phyloP scores from a whole-genome alignment of 139 green algal genomes.

The Auxenochlorella protothecoides region DNA sequence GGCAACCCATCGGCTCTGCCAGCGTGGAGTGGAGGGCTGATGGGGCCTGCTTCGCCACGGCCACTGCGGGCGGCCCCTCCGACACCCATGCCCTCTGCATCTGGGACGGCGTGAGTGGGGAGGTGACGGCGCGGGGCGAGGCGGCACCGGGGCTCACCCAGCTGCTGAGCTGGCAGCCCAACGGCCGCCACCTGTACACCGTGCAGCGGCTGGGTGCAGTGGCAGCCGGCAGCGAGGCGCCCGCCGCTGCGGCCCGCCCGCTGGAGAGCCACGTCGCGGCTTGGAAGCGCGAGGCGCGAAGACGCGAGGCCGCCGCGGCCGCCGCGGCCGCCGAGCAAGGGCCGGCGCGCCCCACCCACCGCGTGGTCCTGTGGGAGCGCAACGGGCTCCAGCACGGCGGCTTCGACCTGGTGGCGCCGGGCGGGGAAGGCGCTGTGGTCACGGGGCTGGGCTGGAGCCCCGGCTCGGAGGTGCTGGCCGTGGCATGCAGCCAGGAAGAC shows the following conservation, averaged over 20 bases:
- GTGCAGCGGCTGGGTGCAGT: slow-evolving; percentile 4
- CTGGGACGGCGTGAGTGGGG: slow-evolving; percentile 51
- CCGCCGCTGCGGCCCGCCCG: neutral
- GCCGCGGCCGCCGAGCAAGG: neutral
- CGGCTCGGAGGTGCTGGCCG: slow-evolving; percentile 73
- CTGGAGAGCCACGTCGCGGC: slow-evolving; percentile 8
- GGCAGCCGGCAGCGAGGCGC: neutral
- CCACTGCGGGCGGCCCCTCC: neutral
- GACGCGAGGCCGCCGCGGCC: slow-evolving; percentile 3
- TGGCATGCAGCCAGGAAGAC: slow-evolving; percentile 21
- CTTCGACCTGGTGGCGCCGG: slow-evolving; percentile 50
- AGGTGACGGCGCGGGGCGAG: slow-evolving; percentile 52
- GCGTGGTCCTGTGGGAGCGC: slow-evolving; percentile 74
- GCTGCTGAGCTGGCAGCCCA: slow-evolving; percentile 77
- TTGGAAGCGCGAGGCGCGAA: slow-evolving; percentile 20
- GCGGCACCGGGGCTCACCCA: slow-evolving; percentile 25
- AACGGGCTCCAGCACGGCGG: slow-evolving; percentile 79
- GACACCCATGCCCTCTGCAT: slow-evolving; percentile 29
- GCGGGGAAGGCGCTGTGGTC: slow-evolving; percentile 5
- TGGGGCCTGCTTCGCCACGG: slow-evolving; percentile 62
- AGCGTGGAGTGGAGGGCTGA: slow-evolving; percentile 72
- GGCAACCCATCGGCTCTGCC: neutral
- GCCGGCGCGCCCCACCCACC: neutral
- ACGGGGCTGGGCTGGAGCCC: slow-evolving; percentile 55
- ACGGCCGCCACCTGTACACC: slow-evolving; percentile 69